These are phyloP conservation scores for Acer negundo DNA, from an alignment of 345 rosid genomes.

Conservation along the genomic window DNA sequence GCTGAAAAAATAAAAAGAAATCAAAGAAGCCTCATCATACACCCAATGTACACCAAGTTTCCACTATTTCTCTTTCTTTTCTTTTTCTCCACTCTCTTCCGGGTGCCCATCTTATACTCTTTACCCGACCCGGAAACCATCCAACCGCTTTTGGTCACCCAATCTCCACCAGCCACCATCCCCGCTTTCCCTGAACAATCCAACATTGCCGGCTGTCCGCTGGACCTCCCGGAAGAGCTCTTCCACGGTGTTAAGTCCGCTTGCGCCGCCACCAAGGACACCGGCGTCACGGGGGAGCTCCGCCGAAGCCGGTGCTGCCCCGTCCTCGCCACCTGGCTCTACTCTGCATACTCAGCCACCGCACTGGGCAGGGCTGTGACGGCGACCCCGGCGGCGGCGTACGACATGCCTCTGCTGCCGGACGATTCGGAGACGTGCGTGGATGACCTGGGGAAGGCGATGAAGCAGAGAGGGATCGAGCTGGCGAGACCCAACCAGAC, in stretches of 20 bases:
- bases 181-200: constrained; percentile 97
- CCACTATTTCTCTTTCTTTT: constrained; percentile 21
- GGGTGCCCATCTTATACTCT: constrained; percentile 15
- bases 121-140: constrained; percentile 45
- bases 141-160: constrained; percentile 46
- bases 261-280: constrained; percentile 33
- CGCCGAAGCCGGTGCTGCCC: constrained; percentile 79
- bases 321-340: constrained; percentile 86
- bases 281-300: constrained; percentile 35
- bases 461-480: constrained; percentile 67
- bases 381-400: constrained; percentile 13
- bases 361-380: constrained; percentile 44
- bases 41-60: constrained; percentile 40
- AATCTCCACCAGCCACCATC: constrained; percentile 70
- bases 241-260: constrained; percentile 65
- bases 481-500: constrained; percentile 69
- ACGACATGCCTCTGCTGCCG: constrained; percentile 81
- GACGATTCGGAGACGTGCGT: constrained; percentile 97
- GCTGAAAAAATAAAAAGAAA: neutral
- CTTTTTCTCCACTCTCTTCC: constrained; percentile 27
- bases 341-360: constrained; percentile 78
- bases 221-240: constrained; percentile 68
- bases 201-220: constrained; percentile 61
- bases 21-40: neutral
- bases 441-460: constrained; percentile 66